phyloP scores from a whole-genome alignment of 139 green algal species.

The Coelastrella sp. region DNA sequence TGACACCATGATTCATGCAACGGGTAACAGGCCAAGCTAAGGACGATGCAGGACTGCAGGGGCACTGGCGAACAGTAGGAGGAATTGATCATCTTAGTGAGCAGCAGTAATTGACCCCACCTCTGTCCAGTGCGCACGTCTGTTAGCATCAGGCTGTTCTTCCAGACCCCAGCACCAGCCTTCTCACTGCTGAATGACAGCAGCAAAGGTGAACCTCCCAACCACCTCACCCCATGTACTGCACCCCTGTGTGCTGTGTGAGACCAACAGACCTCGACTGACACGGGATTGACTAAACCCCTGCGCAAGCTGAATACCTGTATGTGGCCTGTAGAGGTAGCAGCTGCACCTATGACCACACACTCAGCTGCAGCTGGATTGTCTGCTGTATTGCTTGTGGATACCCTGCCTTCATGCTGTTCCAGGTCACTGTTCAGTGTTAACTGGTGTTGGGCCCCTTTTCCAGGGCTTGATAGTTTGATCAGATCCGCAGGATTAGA shows the following conservation, averaged over 20 bases:
- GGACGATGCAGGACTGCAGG: too few relatives aligned
- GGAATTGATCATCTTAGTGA: background rate
- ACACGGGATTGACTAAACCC: conserved; percentile 59
- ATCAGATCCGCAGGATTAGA: too few relatives aligned
- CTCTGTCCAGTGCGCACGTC: conserved; percentile 62
- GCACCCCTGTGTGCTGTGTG: conserved; percentile 39
- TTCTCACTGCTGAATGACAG: conserved; percentile 74
- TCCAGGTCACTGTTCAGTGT: background rate
- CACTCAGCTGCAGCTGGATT: background rate
- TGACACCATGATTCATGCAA: too few relatives aligned
- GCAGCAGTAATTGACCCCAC: background rate
- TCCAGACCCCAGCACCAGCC: conserved; percentile 16
- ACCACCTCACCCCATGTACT: conserved; percentile 73
- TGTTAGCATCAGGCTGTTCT: conserved; percentile 76
- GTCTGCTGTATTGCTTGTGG: background rate
- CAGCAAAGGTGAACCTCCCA: conserved; percentile 73
- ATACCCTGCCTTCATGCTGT: too few relatives aligned
- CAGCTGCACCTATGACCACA: conserved; percentile 64
- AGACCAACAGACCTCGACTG: conserved; percentile 37
- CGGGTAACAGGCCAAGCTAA: too few relatives aligned
- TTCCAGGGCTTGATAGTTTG: too few relatives aligned
- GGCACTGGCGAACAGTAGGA: background rate
- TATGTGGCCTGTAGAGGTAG: conserved; percentile 64
- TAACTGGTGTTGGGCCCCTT: background rate
- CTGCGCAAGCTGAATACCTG: conserved; percentile 67